Evolutionary conservation across 192 early-diverging fungal genomes (phyloP).

Genomic region (Coemansia sp.): DNA sequence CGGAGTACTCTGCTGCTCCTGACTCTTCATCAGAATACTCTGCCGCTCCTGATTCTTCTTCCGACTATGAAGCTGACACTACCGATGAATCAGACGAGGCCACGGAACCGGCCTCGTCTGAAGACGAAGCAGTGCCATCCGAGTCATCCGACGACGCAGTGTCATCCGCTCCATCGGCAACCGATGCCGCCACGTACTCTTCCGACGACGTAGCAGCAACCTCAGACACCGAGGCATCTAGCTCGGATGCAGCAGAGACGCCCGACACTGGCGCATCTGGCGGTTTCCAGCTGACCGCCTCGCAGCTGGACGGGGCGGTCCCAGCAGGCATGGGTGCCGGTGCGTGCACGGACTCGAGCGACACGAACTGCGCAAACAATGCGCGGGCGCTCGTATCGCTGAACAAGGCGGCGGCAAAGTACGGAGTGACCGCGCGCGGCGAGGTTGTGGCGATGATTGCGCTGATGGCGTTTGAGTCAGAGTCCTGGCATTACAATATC

Average conservation of each 20-base stretch:
- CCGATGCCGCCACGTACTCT: no score
- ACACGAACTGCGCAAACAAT: slow-evolving; percentile 21
- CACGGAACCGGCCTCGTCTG: background rate
- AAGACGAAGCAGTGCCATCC: background rate
- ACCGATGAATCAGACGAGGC: background rate
- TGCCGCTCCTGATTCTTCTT: background rate
- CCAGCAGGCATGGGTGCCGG: background rate
- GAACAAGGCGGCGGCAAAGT: slow-evolving; percentile 21
- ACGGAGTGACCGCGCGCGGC: slow-evolving; percentile 18
- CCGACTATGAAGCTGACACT: background rate
- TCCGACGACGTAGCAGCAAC: background rate
- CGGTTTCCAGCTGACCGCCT: background rate
- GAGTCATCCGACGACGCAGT: background rate
- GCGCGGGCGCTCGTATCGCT: slow-evolving; percentile 16
- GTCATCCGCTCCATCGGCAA: background rate
- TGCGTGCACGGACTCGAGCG: background rate
- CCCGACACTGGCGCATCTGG: background rate
- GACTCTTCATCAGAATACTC: background rate
- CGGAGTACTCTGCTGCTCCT: background rate
- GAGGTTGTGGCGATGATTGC: slow-evolving; percentile 34
- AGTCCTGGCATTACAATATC: slow-evolving; percentile 29
- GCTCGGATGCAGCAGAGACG: background rate
- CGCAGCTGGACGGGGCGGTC: slow-evolving; percentile 8
- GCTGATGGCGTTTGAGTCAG: slow-evolving; percentile 34
- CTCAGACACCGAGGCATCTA: background rate